These are phyloP conservation scores for Neonectria ditissima DNA, from an alignment of 2,329 filamentous ascomycete species.

Conservation along the genomic window DNA sequence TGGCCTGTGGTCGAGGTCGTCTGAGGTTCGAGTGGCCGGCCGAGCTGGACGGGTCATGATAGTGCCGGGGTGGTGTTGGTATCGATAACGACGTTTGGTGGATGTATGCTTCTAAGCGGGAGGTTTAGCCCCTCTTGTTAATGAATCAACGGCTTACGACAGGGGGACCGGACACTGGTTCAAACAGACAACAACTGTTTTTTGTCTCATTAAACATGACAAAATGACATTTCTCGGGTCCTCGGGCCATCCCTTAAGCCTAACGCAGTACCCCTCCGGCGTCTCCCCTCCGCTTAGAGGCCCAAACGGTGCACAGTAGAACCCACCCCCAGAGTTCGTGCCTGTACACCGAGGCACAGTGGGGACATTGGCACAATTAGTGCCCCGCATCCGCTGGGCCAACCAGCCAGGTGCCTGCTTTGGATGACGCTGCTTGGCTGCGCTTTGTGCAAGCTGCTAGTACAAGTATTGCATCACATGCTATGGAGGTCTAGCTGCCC, in stretches of 20 bases:
- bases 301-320: neutral
- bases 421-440: constrained; percentile 28
- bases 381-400: constrained; percentile 44
- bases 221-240: neutral
- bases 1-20: constrained; percentile 35
- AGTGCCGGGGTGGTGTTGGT: constrained; percentile 26
- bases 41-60: constrained; percentile 30
- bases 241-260: neutral
- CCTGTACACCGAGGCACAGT: constrained; percentile 31
- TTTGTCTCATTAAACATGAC: neutral
- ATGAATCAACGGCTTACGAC: constrained; percentile 1
- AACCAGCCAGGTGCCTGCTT: constrained; percentile 31
- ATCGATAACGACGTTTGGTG: constrained; percentile 38
- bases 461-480: constrained; percentile 47
- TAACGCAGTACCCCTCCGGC: neutral
- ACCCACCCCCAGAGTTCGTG: constrained; percentile 19
- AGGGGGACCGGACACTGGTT: neutral
- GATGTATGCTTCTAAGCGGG: constrained; percentile 38
- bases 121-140: constrained; percentile 11
- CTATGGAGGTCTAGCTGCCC: constrained; percentile 16
- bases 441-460: constrained; percentile 32
- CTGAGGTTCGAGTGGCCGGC: constrained; percentile 32
- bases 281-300: neutral
- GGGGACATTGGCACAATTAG: constrained; percentile 39
- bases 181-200: neutral